Percentiles rank a stretch among this genome's conserved stretches.
Evolutionary conservation across 306 rosid species (phyloP).

Genomic region (Sophora flavescens): DNA sequence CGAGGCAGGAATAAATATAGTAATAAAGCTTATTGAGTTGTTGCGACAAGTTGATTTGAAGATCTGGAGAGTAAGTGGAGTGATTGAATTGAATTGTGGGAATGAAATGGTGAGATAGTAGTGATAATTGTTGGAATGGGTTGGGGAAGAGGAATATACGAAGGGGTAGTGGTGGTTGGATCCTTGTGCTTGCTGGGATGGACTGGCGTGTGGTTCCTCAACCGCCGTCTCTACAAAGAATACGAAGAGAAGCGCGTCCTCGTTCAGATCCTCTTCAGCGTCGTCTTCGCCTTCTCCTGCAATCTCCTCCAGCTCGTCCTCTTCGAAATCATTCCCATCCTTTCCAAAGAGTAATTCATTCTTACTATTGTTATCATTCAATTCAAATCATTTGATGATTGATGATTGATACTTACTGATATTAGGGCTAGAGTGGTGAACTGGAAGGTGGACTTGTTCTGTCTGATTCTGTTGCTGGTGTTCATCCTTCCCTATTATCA

Average conservation of each 20-base stretch:
- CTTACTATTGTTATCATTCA: too few relatives aligned
- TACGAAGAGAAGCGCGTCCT: constrained; percentile 90
- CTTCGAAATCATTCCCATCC: constrained; percentile 95
- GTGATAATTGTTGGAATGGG: constrained; percentile 70
- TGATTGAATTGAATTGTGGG: background rate
- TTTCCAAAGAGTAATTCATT: constrained; percentile 71
- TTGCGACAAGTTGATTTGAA: background rate
- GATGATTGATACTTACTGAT: too few relatives aligned
- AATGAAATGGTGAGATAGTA: too few relatives aligned
- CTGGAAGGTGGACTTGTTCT: constrained; percentile 92
- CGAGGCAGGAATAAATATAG: too few relatives aligned
- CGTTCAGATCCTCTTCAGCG: constrained; percentile 92
- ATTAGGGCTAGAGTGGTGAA: constrained; percentile 84
- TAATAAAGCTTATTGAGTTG: too few relatives aligned
- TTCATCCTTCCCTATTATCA: constrained; percentile 94
- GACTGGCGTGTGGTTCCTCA: constrained; percentile 92
- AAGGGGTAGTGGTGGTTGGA: constrained; percentile 69
- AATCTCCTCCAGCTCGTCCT: constrained; percentile 94
- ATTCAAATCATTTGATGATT: too few relatives aligned
- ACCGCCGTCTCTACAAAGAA: constrained; percentile 90
- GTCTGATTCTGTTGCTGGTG: constrained; percentile 81
- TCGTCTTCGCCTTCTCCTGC: constrained; percentile 95
- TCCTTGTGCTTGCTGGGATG: constrained; percentile 75
- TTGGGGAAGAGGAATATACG: constrained; percentile 81
- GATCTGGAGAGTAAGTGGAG: too few relatives aligned